Evolutionary conservation across 306 rosid genomes (phyloP).

Genomic region (Alnus rubra): DNA sequence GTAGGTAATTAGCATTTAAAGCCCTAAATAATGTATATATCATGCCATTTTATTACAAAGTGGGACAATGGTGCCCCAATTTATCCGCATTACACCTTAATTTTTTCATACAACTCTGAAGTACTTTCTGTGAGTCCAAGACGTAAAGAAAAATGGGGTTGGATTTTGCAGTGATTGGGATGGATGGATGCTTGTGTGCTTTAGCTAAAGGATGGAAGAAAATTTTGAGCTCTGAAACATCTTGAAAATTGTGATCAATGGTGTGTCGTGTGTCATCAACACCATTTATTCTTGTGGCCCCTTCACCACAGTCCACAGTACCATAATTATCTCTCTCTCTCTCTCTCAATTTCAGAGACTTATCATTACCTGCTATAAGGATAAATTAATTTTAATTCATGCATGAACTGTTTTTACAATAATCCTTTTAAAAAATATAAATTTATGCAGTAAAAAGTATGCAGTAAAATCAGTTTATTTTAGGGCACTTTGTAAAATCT

Average conservation of each 20-base stretch:
- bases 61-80: not conserved
- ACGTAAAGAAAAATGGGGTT: not conserved
- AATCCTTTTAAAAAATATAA: not conserved
- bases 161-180: slow-evolving; percentile 4
- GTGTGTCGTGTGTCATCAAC: slow-evolving; percentile 49
- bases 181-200: slow-evolving; percentile 15
- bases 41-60: too few species aligned
- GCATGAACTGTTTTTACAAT: not conserved
- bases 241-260: slow-evolving; percentile 55
- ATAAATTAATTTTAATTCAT: not conserved
- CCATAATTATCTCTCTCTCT: slow-evolving; percentile 18
- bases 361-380: not conserved
- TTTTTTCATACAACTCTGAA: not conserved
- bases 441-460: not conserved
- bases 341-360: not conserved
- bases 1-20: not conserved
- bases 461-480: not conserved
- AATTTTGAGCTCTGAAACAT: slow-evolving; percentile 33
- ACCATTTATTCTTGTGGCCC: slow-evolving; percentile 69
- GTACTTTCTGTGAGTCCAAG: not conserved
- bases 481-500: not conserved
- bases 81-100: not conserved
- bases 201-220: slow-evolving; percentile 8
- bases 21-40: too few species aligned
- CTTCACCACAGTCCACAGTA: slow-evolving; percentile 26